Percentiles rank a stretch among this genome's conserved stretches.
phyloP scores from a whole-genome alignment of 2,329 filamentous ascomycete genomes.

The Balansia obtecta region DNA sequence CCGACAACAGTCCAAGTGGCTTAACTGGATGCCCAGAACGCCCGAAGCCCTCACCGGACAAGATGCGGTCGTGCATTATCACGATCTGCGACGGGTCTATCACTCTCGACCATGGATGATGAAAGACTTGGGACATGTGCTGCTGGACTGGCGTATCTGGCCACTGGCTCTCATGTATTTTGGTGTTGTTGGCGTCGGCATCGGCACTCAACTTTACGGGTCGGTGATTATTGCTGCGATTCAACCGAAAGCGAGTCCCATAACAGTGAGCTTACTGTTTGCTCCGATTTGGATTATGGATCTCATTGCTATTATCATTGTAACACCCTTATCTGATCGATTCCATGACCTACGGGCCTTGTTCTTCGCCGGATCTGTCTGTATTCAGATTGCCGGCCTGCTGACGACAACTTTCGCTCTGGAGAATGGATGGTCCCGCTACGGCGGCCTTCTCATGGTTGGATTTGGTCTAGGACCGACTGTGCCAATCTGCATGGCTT shows the following conservation, averaged over 20 bases:
- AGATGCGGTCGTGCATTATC: slow-evolving; percentile 72
- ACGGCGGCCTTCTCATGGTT: slow-evolving; percentile 79
- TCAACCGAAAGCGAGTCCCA: slow-evolving; percentile 56
- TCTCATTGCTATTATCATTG: slow-evolving; percentile 70
- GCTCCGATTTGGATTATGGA: slow-evolving; percentile 95
- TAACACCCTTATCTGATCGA: slow-evolving; percentile 77
- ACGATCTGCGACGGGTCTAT: slow-evolving; percentile 71
- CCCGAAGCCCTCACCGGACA: slow-evolving; percentile 62
- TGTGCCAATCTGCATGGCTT: slow-evolving; percentile 87
- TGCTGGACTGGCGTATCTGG: slow-evolving; percentile 82
- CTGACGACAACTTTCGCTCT: slow-evolving; percentile 66
- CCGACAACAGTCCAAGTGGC: slow-evolving; percentile 35
- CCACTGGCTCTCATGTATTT: slow-evolving; percentile 86
- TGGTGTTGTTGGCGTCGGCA: slow-evolving; percentile 84
- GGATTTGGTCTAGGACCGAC: slow-evolving; percentile 85
- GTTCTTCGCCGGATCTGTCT: slow-evolving; percentile 67
- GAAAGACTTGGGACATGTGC: slow-evolving; percentile 54
- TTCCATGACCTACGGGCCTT: slow-evolving; percentile 69
- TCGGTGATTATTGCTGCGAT: slow-evolving; percentile 77
- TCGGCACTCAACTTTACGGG: slow-evolving; percentile 78
- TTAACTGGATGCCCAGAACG: slow-evolving; percentile 54
- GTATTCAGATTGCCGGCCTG: slow-evolving; percentile 72
- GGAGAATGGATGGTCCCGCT: slow-evolving; percentile 64
- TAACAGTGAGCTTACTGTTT: slow-evolving; percentile 71
- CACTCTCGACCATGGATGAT: slow-evolving; percentile 61